These are phyloP conservation scores for Pestalotiopsis fici DNA, from an alignment of 2,329 filamentous ascomycete genomes.

Conservation along the genomic window DNA sequence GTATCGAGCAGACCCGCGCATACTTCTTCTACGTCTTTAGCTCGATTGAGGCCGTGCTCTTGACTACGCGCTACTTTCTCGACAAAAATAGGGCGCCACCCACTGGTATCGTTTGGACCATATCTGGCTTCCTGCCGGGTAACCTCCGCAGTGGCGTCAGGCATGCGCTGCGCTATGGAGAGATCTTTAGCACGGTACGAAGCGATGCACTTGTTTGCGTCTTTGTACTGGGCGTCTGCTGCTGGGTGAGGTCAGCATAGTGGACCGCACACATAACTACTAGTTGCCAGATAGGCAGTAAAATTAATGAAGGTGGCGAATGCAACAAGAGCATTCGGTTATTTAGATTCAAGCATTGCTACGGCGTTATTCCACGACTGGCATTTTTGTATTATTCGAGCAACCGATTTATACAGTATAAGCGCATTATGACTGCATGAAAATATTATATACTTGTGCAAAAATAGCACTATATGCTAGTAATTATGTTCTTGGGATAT, in stretches of 20 bases:
- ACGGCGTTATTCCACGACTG: neutral
- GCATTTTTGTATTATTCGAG: neutral
- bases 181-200: conserved; percentile 72
- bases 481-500: neutral
- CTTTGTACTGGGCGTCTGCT: conserved; percentile 68
- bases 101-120: conserved; percentile 63
- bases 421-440: neutral
- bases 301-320: neutral
- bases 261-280: no score
- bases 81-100: conserved; percentile 62
- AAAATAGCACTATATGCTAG: conserved; percentile 24
- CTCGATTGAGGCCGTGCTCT: conserved; percentile 71
- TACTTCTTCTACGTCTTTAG: conserved; percentile 81
- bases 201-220: conserved; percentile 75
- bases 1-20: conserved; percentile 38
- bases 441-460: neutral
- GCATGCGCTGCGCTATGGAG: conserved; percentile 64
- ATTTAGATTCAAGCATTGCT: neutral
- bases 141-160: conserved; percentile 63
- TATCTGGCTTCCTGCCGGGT: conserved; percentile 66
- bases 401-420: neutral
- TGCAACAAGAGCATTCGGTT: neutral
- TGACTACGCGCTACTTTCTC: conserved; percentile 71
- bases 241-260: conserved; percentile 41
- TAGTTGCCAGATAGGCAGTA: neutral